Percentiles rank a stretch among this genome's conserved stretches.
These are phyloP conservation scores for Patellifolia procumbens DNA, from an alignment of 179 eudicot species.

Conservation along the genomic window DNA sequence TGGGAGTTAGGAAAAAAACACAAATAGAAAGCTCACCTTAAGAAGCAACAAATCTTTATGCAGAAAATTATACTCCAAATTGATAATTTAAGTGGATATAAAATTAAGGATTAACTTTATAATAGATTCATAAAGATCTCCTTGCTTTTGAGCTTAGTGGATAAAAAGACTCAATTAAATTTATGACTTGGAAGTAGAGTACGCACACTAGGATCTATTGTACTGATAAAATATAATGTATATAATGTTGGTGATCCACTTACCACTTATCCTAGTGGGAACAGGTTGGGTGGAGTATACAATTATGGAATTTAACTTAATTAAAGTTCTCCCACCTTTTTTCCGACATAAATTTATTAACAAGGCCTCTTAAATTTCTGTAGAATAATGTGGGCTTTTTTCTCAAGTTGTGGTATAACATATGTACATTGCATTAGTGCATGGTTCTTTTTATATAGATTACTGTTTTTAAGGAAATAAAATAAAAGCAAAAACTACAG, in stretches of 20 bases:
- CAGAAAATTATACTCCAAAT: slow-evolving; percentile 9
- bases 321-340: slow-evolving; percentile 17
- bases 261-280: slow-evolving; percentile 14
- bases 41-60: slow-evolving; percentile 9
- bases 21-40: slow-evolving; percentile 6
- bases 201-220: slow-evolving; percentile 18
- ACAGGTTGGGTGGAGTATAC: slow-evolving; percentile 24
- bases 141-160: slow-evolving; percentile 24
- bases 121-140: background rate
- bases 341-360: slow-evolving; percentile 25
- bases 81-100: slow-evolving; percentile 2
- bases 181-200: background rate
- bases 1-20: background rate
- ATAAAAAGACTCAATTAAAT: background rate
- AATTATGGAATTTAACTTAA: slow-evolving; percentile 10
- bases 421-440: background rate
- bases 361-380: background rate
- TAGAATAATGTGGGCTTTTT: background rate
- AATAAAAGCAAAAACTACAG: too few species aligned
- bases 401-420: background rate
- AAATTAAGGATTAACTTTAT: background rate
- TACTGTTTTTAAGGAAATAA: too few species aligned
- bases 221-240: too few species aligned
- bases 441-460: background rate
- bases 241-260: slow-evolving; percentile 28